Conservation (phyloP, 371 early-diverging fungal genomes). For the Zychaea mexicana region DNA sequence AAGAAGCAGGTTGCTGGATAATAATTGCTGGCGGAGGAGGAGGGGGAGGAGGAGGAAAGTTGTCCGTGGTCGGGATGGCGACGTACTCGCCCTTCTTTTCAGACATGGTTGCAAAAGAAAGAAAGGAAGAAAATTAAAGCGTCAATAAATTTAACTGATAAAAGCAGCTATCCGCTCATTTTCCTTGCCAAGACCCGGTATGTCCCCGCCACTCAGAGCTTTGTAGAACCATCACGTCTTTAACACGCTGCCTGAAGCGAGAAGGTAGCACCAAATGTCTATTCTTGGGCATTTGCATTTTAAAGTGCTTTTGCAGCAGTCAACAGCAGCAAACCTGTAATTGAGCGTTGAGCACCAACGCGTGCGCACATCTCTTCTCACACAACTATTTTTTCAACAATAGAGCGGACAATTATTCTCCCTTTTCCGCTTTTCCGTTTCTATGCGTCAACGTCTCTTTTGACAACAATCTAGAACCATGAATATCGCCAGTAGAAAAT, state of each 20-base stretch:
- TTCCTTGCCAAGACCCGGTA: conserved; percentile 9
- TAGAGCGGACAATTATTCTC: neutral
- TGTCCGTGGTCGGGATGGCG: conserved; percentile 14
- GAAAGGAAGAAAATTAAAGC: conserved; percentile 1
- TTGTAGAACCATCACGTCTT: too few species aligned
- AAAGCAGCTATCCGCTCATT: neutral
- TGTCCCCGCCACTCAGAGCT: neutral
- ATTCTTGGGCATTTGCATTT: neutral
- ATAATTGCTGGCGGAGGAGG: neutral
- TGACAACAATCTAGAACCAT: neutral
- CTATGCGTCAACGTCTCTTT: neutral
- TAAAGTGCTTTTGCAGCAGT: too few species aligned
- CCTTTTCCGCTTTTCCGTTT: neutral
- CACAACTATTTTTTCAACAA: neutral
- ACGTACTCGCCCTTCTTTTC: conserved; percentile 20
- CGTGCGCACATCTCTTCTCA: too few species aligned
- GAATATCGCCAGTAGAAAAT: conserved; percentile 16
- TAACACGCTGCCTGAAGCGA: neutral
- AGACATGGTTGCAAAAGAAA: conserved; percentile 8
- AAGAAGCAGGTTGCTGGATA: too few species aligned
- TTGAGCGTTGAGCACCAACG: too few species aligned
- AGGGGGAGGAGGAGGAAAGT: conserved; percentile 2
- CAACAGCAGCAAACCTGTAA: too few species aligned
- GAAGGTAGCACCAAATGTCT: neutral
- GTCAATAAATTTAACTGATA: neutral